Evolutionary conservation across 306 rosid genomes (phyloP), one percentile per base, ranked within the genome.

Genomic region (Medicago lupulina): DNA sequence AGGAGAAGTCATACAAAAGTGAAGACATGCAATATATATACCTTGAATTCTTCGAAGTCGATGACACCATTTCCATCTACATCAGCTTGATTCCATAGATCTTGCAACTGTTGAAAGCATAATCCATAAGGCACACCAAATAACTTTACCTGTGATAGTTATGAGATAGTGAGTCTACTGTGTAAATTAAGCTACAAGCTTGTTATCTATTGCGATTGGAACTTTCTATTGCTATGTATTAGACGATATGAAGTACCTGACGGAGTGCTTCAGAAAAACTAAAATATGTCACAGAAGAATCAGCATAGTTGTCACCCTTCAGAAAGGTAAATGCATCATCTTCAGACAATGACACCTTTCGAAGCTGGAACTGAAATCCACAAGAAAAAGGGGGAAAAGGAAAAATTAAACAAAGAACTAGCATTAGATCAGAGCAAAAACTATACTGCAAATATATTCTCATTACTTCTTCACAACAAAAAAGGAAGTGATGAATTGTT

Each of bases 61-160:
- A 92, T 79, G 65, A 89, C 81, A 61, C 93, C 92, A 59, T 89
- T 91, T 83, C 96, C 93, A 43, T 89, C 91, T 0, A 79, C 70
- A 62, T 95, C 97, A 76, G 90, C 97, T 88, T 90, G 89, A 62
- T 76, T 81, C 99, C 97, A 95, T 65, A 95, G 80, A 79, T 92
- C 93, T 72, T 88, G 88, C 55, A 85, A 67, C 76, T 95, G 96
- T 85, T 82, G 93, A 74, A 88, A 89, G 83, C 88, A 86, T 67
- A 95, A 83, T 57, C 97, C 97, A 71, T 58, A 36, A 61, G 97
- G 96, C 80, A 77, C 82, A 34, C 86, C 96, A 75, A 85, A 51
- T 58, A 92, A 81, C 23, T 90, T 89, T 16, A 95, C 88, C 97
- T 92, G 92, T 62, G 80, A 62, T 5, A 69, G 60, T 65, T 69